phyloP scores from a whole-genome alignment of 176 grass and related monocot species.

The Chloris gayana region DNA sequence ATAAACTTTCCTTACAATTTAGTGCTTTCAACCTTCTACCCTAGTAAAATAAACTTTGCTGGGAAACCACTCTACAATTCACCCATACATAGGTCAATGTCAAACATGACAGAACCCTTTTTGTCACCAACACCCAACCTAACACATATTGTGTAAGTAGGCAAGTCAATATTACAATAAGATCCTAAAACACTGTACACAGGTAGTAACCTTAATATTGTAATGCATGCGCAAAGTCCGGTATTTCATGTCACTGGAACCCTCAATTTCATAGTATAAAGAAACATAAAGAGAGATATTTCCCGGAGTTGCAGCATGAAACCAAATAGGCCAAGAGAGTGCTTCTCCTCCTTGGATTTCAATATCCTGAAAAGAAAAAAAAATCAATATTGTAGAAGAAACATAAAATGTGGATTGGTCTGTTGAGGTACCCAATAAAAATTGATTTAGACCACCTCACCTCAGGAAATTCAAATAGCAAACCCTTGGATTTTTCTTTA shows the following conservation, averaged over 20 bases:
- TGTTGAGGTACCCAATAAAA: slow-evolving; percentile 30
- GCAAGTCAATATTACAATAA: neutral
- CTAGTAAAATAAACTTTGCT: neutral
- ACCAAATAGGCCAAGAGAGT: slow-evolving; percentile 98
- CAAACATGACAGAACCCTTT: neutral
- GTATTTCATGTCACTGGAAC: slow-evolving; percentile 76
- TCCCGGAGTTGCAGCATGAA: slow-evolving; percentile 84
- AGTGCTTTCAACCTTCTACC: neutral
- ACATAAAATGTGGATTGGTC: neutral
- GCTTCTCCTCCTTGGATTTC: slow-evolving; percentile 64
- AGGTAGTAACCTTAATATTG: slow-evolving; percentile 67
- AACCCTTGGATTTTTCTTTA: slow-evolving; percentile 51
- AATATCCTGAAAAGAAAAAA: slow-evolving; percentile 56
- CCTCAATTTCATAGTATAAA: slow-evolving; percentile 94
- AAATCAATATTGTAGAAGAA: slow-evolving; percentile 33
- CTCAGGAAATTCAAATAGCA: slow-evolving; percentile 85
- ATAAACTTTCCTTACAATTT: neutral
- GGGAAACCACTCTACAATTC: too few relatives aligned
- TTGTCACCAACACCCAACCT: neutral
- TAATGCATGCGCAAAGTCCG: slow-evolving; percentile 86
- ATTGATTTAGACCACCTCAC: slow-evolving; percentile 48
- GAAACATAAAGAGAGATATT: slow-evolving; percentile 80
- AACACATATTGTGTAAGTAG: slow-evolving; percentile 17
- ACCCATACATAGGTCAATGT: neutral
- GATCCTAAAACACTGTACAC: neutral